Conservation (phyloP, 176 grass and related monocot species). For the Puccinellia tenuiflora region DNA sequence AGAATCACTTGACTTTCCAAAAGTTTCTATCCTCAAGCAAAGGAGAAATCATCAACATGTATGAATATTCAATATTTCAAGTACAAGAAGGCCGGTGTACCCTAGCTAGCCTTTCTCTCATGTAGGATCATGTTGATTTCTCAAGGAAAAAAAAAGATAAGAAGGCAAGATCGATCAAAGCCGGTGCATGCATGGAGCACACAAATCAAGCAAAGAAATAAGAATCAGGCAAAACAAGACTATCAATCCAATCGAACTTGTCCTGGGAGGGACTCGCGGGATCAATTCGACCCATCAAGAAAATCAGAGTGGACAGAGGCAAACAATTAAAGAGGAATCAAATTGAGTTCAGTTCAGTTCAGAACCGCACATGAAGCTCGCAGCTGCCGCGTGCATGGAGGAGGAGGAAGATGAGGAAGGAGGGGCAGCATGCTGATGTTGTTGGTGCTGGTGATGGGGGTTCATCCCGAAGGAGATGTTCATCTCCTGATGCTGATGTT, state of each 20-base stretch:
- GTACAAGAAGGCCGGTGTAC: neutral
- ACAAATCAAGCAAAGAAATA: neutral
- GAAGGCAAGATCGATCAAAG: neutral
- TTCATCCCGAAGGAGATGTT: slow-evolving; percentile 67
- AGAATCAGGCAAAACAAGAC: neutral
- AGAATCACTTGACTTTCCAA: slow-evolving; percentile 9
- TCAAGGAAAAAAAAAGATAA: neutral
- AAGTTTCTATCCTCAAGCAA: neutral
- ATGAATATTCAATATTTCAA: slow-evolving; percentile 33
- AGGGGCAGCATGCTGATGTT: neutral
- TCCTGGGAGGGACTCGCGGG: neutral
- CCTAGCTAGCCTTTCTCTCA: neutral
- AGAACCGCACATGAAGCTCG: slow-evolving; percentile 56
- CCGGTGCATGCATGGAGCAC: neutral
- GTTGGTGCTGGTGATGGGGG: neutral
- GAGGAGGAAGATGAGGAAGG: slow-evolving; percentile 45
- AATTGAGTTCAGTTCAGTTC: neutral
- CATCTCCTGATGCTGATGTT: slow-evolving; percentile 43
- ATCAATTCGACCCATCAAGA: neutral
- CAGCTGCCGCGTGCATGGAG: slow-evolving; percentile 57
- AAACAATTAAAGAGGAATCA: neutral
- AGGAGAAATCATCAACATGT: neutral
- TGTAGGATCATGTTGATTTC: neutral
- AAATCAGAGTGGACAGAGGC: neutral
- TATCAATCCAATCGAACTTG: neutral